Conservation (phyloP, 345 rosid genomes). For the Tarenaya hassleriana region DNA sequence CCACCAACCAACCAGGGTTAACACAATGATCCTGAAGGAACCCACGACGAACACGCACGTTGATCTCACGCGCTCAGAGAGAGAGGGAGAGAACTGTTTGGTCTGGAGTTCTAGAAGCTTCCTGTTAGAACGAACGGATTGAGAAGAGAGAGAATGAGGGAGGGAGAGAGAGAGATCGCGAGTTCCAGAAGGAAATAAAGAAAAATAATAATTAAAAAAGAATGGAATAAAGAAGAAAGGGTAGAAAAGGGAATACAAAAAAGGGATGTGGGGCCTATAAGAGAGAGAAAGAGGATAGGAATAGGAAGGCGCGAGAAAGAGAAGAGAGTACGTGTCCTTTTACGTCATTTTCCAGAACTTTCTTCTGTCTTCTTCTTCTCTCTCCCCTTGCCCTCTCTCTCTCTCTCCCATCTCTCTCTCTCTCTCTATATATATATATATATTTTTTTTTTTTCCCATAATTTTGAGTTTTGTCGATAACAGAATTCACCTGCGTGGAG, state of each 20-base stretch:
- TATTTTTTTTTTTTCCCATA: not conserved
- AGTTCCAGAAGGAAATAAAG: conserved; percentile 35
- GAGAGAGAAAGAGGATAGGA: conserved; percentile 25
- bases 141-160: conserved; percentile 36
- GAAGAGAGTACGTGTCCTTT: conserved; percentile 24
- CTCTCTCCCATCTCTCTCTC: conserved; percentile 1
- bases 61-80: conserved; percentile 9
- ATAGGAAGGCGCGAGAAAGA: conserved; percentile 38
- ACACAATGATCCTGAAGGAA: conserved; percentile 12
- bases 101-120: conserved; percentile 66
- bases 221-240: conserved; percentile 9
- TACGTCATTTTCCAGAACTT: conserved; percentile 49
- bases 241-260: conserved; percentile 16
- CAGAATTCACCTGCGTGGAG: too few relatives aligned
- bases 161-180: conserved; percentile 23
- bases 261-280: conserved; percentile 21
- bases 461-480: too few relatives aligned
- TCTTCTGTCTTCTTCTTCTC: conserved; percentile 21
- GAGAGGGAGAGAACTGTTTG: conserved; percentile 6
- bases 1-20: conserved; percentile 19
- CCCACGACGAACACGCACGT: conserved; percentile 19
- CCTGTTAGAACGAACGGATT: conserved; percentile 35
- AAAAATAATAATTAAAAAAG: conserved; percentile 1
- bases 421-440: not conserved
- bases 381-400: not conserved